Evolutionary conservation across 805 yeast genomes (phyloP).

Genomic region (Sugiyamaella marilandica): DNA sequence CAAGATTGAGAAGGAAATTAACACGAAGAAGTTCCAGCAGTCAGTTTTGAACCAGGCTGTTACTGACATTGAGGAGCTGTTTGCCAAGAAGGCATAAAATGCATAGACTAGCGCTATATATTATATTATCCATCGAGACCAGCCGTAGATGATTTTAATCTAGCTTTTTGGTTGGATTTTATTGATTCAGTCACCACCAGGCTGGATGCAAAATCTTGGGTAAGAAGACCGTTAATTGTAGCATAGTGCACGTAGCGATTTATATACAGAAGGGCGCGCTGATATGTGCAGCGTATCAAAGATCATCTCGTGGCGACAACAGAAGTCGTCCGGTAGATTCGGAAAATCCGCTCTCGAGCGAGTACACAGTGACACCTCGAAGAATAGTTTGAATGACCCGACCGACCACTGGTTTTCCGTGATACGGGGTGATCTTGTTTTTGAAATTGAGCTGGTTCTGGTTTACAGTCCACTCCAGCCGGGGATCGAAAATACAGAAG

Average conservation of each 20-base stretch:
- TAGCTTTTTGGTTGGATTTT: too few species aligned
- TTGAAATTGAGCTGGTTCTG: conserved; percentile 51
- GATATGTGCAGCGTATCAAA: too few species aligned
- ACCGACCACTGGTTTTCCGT: conserved; percentile 66
- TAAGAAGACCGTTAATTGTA: too few species aligned
- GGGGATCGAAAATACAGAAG: conserved; percentile 73
- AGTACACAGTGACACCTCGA: conserved; percentile 66
- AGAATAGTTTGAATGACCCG: conserved; percentile 74
- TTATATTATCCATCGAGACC: not conserved
- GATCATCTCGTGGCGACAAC: not conserved
- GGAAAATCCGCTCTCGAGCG: conserved; percentile 3
- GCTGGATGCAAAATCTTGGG: too few species aligned
- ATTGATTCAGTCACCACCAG: too few species aligned
- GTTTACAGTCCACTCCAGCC: conserved; percentile 41
- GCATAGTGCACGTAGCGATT: too few species aligned
- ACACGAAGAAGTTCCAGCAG: conserved; percentile 89
- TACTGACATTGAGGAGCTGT: conserved; percentile 69
- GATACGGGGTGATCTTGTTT: conserved; percentile 84
- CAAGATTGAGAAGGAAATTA: conserved; percentile 79
- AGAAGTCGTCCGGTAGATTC: conserved; percentile 12
- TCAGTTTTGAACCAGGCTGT: conserved; percentile 86
- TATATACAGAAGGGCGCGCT: too few species aligned
- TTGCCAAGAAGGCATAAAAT: conserved; percentile 3
- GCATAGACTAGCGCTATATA: conserved; percentile 2
- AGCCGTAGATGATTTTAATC: too few species aligned